Base-by-base conservation (phyloP, 2,329 filamentous ascomycete genomes). In the Epichloe elymi region DNA sequence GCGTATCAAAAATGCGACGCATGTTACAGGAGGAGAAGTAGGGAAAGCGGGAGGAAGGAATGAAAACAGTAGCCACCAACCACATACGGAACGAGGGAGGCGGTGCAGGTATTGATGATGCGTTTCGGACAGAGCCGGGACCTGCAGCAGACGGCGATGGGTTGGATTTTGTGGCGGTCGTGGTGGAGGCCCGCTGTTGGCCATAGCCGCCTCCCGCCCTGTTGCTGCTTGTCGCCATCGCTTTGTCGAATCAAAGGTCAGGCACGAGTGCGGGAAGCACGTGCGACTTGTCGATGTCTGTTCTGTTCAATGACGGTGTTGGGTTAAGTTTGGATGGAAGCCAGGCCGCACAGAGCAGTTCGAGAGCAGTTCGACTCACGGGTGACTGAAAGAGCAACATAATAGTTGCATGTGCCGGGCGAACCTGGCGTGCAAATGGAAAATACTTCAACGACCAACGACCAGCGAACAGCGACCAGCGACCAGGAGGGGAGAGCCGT, bases 21-120 rank as follows among this genome's bases (percentile, higher is more conserved):
- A 30, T 30, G 26, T 3, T 30, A 30, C 26, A 30, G 26, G 7
- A 30, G 7, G 10, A 30, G 26, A 26, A 26, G n/a, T n/a, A n/a
- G 7, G 3, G 8, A 4, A 11, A 30, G 30, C 4, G 8, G 10
- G 30, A 30, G 30, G 26, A 10, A 23, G 40, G 1, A 42, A 12
- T 2, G 17, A n/a, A 40, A 40, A 12, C 38, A 40, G 19, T 40
- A 42, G 19, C 19, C 17, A 10, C 17, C 11, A 62, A 10, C 17
- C 11, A 62, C 74, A 66, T 68, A 78, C 75, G 75, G 61, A 78
- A 78, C 49, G 73, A 74, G 54, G 73, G 71, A 60, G 69, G 66
- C 59, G 73, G 72, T 42, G 69, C 65, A 56, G 72, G 63, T 55
- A 72, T 20, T 3, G 48, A 46, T 20, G 47, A 46, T 20, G 47